Evolutionary conservation across 306 rosid species (phyloP).

Genomic region (Vigna trinervia): DNA sequence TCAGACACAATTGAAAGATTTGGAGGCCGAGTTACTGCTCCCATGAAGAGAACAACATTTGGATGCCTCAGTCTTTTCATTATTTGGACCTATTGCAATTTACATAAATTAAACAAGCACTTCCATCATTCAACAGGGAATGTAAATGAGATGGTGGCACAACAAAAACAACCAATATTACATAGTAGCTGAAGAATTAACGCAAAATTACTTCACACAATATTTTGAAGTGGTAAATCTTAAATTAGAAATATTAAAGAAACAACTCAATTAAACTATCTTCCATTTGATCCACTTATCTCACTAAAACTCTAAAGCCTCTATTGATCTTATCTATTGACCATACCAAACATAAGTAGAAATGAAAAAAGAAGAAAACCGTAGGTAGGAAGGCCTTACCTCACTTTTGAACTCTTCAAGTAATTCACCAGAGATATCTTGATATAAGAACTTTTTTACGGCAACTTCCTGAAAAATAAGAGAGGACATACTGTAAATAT

Average conservation of each 20-base stretch:
- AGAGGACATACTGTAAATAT: slow-evolving; percentile 36
- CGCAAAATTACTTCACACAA: not conserved
- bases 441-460: slow-evolving; percentile 91
- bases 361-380: slow-evolving; percentile 20
- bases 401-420: slow-evolving; percentile 96
- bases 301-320: not conserved
- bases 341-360: slow-evolving; percentile 16
- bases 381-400: slow-evolving; percentile 58
- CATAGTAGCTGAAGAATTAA: slow-evolving; percentile 10
- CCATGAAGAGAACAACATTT: slow-evolving; percentile 99
- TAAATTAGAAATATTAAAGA: slow-evolving; percentile 13
- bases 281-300: slow-evolving; percentile 27
- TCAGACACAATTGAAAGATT: slow-evolving; percentile 96
- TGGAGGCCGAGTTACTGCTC: slow-evolving; percentile 93
- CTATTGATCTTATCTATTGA: slow-evolving; percentile 20
- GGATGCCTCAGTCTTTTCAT: slow-evolving; percentile 98
- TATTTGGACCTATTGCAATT: slow-evolving; percentile 75
- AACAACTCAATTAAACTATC: not conserved
- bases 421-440: slow-evolving; percentile 78
- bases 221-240: slow-evolving; percentile 31
- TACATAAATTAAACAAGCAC: slow-evolving; percentile 45
- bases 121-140: slow-evolving; percentile 28
- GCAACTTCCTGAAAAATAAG: slow-evolving; percentile 83
- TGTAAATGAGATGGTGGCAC: slow-evolving; percentile 8
- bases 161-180: slow-evolving; percentile 8